A percentile compares a stretch with the other conserved stretches of the same genome.
phyloP scores from a whole-genome alignment of 106 monocot species.

The Dendrobium nobile region DNA sequence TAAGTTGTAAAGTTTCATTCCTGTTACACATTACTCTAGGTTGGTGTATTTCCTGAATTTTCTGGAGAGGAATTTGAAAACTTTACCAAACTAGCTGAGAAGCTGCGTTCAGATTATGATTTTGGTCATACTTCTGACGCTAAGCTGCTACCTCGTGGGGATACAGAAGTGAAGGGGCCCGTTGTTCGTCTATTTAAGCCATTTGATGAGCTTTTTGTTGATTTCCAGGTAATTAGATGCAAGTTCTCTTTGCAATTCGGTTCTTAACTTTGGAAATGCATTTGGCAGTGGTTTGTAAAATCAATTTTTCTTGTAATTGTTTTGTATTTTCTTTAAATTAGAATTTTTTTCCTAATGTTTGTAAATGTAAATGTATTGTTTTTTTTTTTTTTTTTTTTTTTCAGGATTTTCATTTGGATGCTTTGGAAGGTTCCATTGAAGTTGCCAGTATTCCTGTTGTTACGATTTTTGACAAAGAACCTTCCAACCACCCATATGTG shows the following conservation, averaged over 20 bases:
- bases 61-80: slow-evolving; percentile 72
- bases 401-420: slow-evolving; percentile 72
- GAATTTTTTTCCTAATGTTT: neutral
- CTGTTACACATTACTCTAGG: slow-evolving; percentile 27
- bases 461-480: slow-evolving; percentile 61
- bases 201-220: slow-evolving; percentile 85
- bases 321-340: neutral
- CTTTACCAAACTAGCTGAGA: slow-evolving; percentile 63
- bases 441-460: slow-evolving; percentile 51
- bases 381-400: slow-evolving; percentile 4
- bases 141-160: slow-evolving; percentile 75
- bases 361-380: neutral
- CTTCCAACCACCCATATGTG: slow-evolving; percentile 62
- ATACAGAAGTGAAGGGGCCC: slow-evolving; percentile 36
- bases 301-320: neutral
- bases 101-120: slow-evolving; percentile 66
- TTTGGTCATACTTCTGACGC: slow-evolving; percentile 79
- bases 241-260: neutral
- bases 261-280: neutral
- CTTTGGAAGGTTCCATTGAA: slow-evolving; percentile 77
- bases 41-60: slow-evolving; percentile 69
- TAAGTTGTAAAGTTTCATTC: neutral
- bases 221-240: slow-evolving; percentile 44
- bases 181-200: slow-evolving; percentile 79
- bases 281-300: neutral